These are phyloP conservation scores for Lentinula sp. DNA, from an alignment of 768 basidiomycete genomes.

Conservation along the genomic window DNA sequence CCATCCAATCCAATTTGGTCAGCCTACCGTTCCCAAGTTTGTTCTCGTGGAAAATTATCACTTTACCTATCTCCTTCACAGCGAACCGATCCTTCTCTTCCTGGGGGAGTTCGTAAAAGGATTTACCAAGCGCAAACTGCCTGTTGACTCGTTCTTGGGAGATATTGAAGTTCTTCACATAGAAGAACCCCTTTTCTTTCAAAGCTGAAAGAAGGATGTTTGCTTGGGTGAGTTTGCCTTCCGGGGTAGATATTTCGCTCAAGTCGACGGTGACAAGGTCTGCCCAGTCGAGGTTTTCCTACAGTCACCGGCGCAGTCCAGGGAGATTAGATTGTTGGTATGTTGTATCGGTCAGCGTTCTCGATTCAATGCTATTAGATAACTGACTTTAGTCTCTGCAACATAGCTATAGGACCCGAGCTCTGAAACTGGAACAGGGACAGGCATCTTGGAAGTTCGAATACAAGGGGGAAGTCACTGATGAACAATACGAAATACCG, in stretches of 20 bases:
- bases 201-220: conserved; percentile 35
- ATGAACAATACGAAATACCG: neutral
- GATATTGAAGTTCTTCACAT: conserved; percentile 46
- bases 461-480: neutral
- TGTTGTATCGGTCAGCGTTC: neutral
- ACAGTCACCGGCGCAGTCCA: neutral
- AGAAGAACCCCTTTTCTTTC: conserved; percentile 44
- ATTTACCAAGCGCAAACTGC: conserved; percentile 40
- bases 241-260: conserved; percentile 27
- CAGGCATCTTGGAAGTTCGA: conserved; percentile 6
- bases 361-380: neutral
- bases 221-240: conserved; percentile 36
- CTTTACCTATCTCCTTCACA: conserved; percentile 26
- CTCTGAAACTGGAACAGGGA: conserved; percentile 35
- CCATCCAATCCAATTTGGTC: neutral
- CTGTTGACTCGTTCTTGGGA: conserved; percentile 40
- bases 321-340: neutral
- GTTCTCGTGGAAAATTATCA: neutral
- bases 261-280: conserved; percentile 43
- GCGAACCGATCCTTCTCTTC: conserved; percentile 43
- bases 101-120: conserved; percentile 43
- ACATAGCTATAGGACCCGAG: conserved; percentile 33
- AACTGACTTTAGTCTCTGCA: conserved; percentile 30
- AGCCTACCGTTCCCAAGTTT: neutral
- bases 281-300: conserved; percentile 46